phyloP scores from a whole-genome alignment of 1,284 basidiomycete species.

The Coriolopsis trogii region DNA sequence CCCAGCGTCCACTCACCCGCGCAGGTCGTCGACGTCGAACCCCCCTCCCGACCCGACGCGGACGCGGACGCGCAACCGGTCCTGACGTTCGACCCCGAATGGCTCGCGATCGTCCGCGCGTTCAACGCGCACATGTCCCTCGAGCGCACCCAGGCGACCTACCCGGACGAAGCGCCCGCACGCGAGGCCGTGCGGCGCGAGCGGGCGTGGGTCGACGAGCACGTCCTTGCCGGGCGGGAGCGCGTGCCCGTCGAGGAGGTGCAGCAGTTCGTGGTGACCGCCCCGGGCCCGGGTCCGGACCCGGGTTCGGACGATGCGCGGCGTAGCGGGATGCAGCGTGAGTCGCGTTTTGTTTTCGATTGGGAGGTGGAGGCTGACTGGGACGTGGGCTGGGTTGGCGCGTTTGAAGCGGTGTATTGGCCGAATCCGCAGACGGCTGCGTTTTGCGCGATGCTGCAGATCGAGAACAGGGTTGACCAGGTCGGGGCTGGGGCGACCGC shows the following conservation, averaged over 20 bases:
- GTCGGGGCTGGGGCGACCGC: no score
- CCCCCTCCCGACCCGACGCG: slow-evolving; percentile 25
- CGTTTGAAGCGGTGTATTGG: slow-evolving; percentile 68
- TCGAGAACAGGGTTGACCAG: slow-evolving; percentile 80
- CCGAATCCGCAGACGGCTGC: slow-evolving; percentile 92
- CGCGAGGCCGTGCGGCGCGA: slow-evolving; percentile 64
- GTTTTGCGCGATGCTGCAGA: slow-evolving; percentile 78
- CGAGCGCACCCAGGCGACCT: slow-evolving; percentile 47
- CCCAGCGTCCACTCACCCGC: neutral
- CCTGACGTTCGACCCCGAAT: slow-evolving; percentile 81
- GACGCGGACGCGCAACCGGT: slow-evolving; percentile 12
- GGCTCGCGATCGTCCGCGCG: slow-evolving; percentile 92
- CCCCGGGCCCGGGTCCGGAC: slow-evolving; percentile 58
- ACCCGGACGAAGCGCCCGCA: slow-evolving; percentile 64
- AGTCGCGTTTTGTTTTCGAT: no score
- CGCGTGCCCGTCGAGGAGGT: slow-evolving; percentile 51
- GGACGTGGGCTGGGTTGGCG: slow-evolving; percentile 11
- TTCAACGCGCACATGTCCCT: slow-evolving; percentile 81
- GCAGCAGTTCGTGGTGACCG: slow-evolving; percentile 78
- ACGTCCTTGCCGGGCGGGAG: slow-evolving; percentile 43
- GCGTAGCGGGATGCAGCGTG: slow-evolving; percentile 60
- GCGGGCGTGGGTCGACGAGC: slow-evolving; percentile 64
- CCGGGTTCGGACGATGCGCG: slow-evolving; percentile 33
- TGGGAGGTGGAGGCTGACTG: neutral
- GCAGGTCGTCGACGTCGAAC: slow-evolving; percentile 75